Percentiles rank a stretch among this genome's conserved stretches.
phyloP scores from a whole-genome alignment of 2,329 filamentous ascomycete species.

The Calonectria hawksworthii region DNA sequence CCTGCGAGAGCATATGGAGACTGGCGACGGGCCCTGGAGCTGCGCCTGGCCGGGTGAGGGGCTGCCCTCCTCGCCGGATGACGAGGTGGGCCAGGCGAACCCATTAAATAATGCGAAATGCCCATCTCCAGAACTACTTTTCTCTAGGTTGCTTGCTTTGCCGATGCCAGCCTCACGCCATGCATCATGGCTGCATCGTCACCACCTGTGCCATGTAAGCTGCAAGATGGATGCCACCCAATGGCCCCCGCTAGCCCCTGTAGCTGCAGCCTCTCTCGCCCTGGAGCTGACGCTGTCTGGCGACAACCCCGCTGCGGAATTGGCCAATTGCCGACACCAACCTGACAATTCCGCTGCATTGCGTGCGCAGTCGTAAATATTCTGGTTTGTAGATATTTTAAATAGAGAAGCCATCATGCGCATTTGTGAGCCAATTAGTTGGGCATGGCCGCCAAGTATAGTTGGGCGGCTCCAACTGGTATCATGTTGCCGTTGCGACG shows the following conservation, averaged over 20 bases:
- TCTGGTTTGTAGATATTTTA: neutral
- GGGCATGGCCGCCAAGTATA: neutral
- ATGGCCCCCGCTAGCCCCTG: neutral
- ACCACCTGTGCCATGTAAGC: neutral
- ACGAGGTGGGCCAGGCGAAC: slow-evolving; percentile 7
- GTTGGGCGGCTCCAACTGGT: neutral
- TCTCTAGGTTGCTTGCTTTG: neutral
- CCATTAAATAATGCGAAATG: neutral
- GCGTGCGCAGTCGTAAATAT: neutral
- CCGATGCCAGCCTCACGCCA: neutral
- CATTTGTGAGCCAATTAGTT: neutral
- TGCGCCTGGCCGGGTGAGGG: too few relatives aligned
- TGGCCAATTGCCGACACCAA: slow-evolving; percentile 3
- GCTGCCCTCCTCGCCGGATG: neutral
- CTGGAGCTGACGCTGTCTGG: neutral
- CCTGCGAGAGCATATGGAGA: neutral
- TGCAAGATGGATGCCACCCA: neutral
- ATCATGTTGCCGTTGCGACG: neutral
- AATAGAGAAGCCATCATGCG: neutral
- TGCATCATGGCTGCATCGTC: neutral
- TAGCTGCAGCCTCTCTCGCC: neutral
- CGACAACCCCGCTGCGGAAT: slow-evolving; percentile 2
- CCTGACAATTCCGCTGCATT: neutral
- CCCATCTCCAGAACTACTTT: neutral
- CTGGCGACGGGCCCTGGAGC: neutral